Base-by-base conservation (phyloP, 2,329 filamentous ascomycete genomes). In the Talaromyces verruculosus region DNA sequence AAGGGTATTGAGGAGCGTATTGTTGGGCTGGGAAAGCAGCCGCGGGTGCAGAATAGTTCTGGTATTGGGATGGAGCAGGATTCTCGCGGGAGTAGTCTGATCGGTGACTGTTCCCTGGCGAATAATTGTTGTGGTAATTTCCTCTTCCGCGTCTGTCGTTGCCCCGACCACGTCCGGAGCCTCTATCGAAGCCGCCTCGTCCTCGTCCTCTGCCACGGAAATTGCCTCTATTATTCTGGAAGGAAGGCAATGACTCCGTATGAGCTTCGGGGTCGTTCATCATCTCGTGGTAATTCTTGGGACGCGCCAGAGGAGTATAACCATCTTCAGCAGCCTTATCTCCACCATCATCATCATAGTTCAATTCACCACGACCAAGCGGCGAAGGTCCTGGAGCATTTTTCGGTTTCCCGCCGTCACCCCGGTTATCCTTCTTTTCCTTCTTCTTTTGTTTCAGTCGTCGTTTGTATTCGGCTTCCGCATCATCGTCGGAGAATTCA, bases 401-500 rank as follows among this genome's bases (percentile, higher is more conserved):
- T 67, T 76, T 79, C 71, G 30, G 71, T 73, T 68, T 76, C 75
- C 30, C 76, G 22, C 75, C 76, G 37, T 33, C 59, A 77, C 77
- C 25, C 77, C 79, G 51, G 77, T 79, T 68, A 77, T 81, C 82
- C 73, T 82, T 82, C 73, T 83, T 86, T 63, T 81, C 82, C 67
- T 83, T 81, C 72, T 85, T 87, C 78, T 89, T 89, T 68, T 88
- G 84, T 78, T 93, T 93, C 62, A 87, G 72, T 67, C 85, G 84
- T 65, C 86, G 82, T 80, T 90, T 96, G 75, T 92, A 88, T 71
- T 93, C 91, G 7, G 90, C 90, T 78, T 99, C 95, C 71, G 91
- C 91, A 79, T 99, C 95, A 72, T 99, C 95, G 71, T 99, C 95
- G 0, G 94, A 97, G 76, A 98, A 98, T 75, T 98, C 95, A 71